phyloP scores from a whole-genome alignment of 495 filamentous ascomycete species.

The Penicillium goetzii region DNA sequence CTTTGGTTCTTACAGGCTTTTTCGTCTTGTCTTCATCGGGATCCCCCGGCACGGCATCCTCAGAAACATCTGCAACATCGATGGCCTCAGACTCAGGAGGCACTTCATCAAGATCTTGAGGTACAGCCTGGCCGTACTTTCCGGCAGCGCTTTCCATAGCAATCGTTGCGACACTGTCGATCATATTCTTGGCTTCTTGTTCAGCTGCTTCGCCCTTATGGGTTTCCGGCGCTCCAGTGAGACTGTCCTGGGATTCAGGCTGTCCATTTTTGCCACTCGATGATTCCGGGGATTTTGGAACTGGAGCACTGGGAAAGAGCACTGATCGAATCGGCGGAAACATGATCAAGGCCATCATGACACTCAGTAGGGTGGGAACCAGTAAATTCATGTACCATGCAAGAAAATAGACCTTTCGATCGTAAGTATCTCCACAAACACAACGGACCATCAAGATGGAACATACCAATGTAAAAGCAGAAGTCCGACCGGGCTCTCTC shows the following conservation, averaged over 20 bases:
- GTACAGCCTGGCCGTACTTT: slow-evolving; percentile 63
- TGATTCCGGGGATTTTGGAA: slow-evolving; percentile 62
- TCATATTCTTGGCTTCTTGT: slow-evolving; percentile 80
- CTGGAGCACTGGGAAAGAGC: slow-evolving; percentile 76
- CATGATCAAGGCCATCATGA: slow-evolving; percentile 66
- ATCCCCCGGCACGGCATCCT: slow-evolving; percentile 61
- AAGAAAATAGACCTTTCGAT: slow-evolving; percentile 63
- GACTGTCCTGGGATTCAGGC: slow-evolving; percentile 74
- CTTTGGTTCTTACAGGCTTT: slow-evolving; percentile 76
- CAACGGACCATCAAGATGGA: neutral
- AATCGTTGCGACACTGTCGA: slow-evolving; percentile 74
- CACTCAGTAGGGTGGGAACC: slow-evolving; percentile 59
- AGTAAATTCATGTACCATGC: slow-evolving; percentile 81
- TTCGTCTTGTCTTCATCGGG: slow-evolving; percentile 78
- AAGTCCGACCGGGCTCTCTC: slow-evolving; percentile 71
- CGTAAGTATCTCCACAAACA: neutral
- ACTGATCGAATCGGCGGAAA: slow-evolving; percentile 64
- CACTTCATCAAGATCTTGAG: slow-evolving; percentile 47
- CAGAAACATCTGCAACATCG: slow-evolving; percentile 53
- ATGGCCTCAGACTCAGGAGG: slow-evolving; percentile 58
- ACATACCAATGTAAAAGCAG: slow-evolving; percentile 64
- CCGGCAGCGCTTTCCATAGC: slow-evolving; percentile 76
- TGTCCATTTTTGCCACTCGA: slow-evolving; percentile 66
- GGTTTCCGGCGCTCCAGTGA: slow-evolving; percentile 81
- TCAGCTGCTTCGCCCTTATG: slow-evolving; percentile 88